Base-by-base conservation (phyloP, 2,329 filamentous ascomycete genomes). In the Aspergillus sclerotialis region DNA sequence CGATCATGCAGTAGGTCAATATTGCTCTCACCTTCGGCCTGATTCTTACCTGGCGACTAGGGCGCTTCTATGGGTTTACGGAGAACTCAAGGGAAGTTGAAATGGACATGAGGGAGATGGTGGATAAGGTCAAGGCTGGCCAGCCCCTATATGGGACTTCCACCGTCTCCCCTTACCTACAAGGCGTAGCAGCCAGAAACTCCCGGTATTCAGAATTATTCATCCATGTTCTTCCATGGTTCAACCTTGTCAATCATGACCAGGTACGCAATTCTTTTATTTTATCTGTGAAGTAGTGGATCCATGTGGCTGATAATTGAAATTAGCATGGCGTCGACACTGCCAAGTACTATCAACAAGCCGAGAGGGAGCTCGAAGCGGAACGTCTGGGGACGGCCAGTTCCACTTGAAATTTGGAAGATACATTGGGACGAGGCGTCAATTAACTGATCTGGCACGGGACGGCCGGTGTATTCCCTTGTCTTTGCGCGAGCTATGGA, bases 51-150 rank as follows among this genome's bases (percentile, higher is more conserved):
- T 25, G 30, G 19, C 6, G 32, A 21, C 29, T 56, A 94, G 88
- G 90, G 55, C 84, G 92, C 46, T 96, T 98, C 69, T 96, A 95
- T 68, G 92, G 92, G 53, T 86, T 89, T 65, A 81, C 77, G 30
- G 92, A 98, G 66, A 98, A 98, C 68, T 69, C 81, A 35, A 81
- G 92, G 52, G 92, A 98, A 65, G 71, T 92, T 38, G 84, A 94
- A 45, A 82, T 94, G 82, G 92, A 98, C 61, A 96, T 96, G 89
- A 77, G 78, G 46, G 92, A 98, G 67, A 98, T 98, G 92, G 89
- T 95, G 24, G 77, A 80, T 62, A 93, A 90, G 68, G 89, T 96
- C 60, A 98, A 96, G 76, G 78, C 75, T 39, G 90, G 90, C 46
- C 76, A 94, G 70, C 75, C 92, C 23, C 71, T 96, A 31, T 98